phyloP scores from a whole-genome alignment of 345 rosid species.

The Eucalyptus paniculata region DNA sequence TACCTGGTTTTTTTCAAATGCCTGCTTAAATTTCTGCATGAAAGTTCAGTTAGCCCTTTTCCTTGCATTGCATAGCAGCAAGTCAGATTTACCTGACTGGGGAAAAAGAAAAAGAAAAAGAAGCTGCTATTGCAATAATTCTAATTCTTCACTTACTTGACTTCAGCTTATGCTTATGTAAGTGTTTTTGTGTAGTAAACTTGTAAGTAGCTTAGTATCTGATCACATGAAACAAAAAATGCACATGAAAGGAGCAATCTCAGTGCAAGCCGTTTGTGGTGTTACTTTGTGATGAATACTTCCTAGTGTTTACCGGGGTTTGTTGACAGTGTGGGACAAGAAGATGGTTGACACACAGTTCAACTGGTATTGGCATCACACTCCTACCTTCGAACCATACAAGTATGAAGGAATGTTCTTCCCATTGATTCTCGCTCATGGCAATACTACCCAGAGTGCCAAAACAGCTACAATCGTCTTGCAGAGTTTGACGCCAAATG shows the following conservation, averaged over 20 bases:
- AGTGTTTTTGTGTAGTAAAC: background rate
- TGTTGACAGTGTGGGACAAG: slow-evolving; percentile 88
- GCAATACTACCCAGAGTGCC: slow-evolving; percentile 51
- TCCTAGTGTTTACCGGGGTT: background rate
- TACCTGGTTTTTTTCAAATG: background rate
- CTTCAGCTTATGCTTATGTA: background rate
- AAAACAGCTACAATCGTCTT: slow-evolving; percentile 86
- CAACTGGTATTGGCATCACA: slow-evolving; percentile 88
- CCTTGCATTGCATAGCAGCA: background rate
- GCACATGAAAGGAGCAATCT: background rate
- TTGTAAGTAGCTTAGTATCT: background rate
- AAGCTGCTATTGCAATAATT: background rate
- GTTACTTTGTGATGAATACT: background rate
- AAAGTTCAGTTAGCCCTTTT: background rate
- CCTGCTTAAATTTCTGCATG: background rate
- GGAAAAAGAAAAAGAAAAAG: background rate
- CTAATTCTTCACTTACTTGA: background rate
- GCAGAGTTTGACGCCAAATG: slow-evolving; percentile 90
- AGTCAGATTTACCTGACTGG: background rate
- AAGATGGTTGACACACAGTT: slow-evolving; percentile 89
- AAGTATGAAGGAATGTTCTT: slow-evolving; percentile 70
- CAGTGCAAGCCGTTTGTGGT: background rate
- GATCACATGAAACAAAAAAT: background rate
- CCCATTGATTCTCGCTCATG: slow-evolving; percentile 75
- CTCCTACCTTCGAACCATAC: slow-evolving; percentile 82